A percentile compares a stretch with the other conserved stretches of the same genome.
phyloP scores from a whole-genome alignment of 1,284 basidiomycete species.

The Cryptococcus sp. region DNA sequence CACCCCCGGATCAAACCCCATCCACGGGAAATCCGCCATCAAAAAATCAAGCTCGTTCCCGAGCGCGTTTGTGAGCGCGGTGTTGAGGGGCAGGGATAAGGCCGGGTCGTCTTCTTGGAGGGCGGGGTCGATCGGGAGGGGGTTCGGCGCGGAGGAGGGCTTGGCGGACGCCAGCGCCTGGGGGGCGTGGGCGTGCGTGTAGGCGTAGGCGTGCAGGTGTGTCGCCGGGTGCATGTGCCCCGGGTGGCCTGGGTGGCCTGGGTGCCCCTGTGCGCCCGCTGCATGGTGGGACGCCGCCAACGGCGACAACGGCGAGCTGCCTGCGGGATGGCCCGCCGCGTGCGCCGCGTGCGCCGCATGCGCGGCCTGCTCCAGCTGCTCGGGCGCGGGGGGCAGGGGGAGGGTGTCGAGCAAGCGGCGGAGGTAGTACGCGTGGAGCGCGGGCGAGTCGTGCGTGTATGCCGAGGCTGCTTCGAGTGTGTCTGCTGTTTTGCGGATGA shows the following conservation, averaged over 20 bases:
- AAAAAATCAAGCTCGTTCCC: constrained; percentile 29
- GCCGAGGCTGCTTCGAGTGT: constrained; percentile 27
- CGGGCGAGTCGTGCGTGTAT: constrained; percentile 32
- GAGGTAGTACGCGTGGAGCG: constrained; percentile 35
- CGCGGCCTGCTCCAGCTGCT: background rate
- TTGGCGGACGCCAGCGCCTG: no score
- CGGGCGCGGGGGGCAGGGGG: constrained; percentile 8
- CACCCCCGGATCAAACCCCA: constrained; percentile 15
- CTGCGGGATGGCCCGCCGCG: no score
- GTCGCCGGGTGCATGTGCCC: background rate
- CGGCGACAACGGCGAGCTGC: no score
- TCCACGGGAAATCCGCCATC: constrained; percentile 31
- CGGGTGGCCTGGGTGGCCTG: background rate
- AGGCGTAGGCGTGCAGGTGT: no score
- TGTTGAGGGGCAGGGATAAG: background rate
- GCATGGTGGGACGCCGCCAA: no score
- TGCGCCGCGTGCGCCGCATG: background rate
- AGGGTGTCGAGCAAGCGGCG: constrained; percentile 22
- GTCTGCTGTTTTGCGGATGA: constrained; percentile 33
- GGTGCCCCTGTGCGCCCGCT: background rate
- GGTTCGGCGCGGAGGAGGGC: background rate
- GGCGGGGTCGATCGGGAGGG: constrained; percentile 4
- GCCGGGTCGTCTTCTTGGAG: constrained; percentile 9
- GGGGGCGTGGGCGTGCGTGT: no score
- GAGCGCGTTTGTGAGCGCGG: constrained; percentile 2